Base-by-base conservation (phyloP, 129 eudicot genomes). In the Calendula officinalis region DNA sequence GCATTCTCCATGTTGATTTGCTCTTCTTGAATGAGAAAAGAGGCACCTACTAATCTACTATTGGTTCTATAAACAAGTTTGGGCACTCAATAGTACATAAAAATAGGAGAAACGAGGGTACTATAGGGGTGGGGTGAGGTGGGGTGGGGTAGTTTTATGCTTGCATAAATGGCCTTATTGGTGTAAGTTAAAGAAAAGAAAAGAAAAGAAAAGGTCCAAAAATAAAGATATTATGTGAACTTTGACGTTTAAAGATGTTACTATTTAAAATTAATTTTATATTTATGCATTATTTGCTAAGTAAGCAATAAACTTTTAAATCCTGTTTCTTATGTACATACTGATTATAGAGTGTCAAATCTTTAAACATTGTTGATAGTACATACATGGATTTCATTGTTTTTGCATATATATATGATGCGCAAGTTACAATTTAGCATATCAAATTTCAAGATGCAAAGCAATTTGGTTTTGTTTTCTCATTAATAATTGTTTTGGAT, bases 61-160 rank as follows among this genome's bases (percentile, higher is more conserved):
- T 56, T 12, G 56, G 9, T 32, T 55, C 33, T 43, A 34, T 62
- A 55, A 46, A 53, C 44, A 60, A 73, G 66, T 73, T 57, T 62
- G 71, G 53, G 53, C 70, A 60, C 64, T 68, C 59, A 45, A 55
- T 57, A 64, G 3, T 12, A 52, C 71, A 62, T 66, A 68, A 71
- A 69, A 77, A 68, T 53, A 57, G 70, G 8, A 37, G 52, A 17
- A 38, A 30, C 7, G 40, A 12, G 67, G 32, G 48, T 44, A 11
- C 34, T 3, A 2, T 13, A 5, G 61, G 52, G 62, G 66, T 14
- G 15, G 73, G 2, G 22, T 33, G 53, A 16, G 56, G 45, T 6
- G 33, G 74, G 67, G 40, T 57, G 69, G 41, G 40, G 45, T 53
- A 50, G 73, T 44, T 30, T 74, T 70, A 74, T 80, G 73, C 71